Evolutionary conservation across 2,329 filamentous ascomycete genomes (phyloP), one percentile per base, ranked within the genome.

Genomic region (Calonectria naviculata): DNA sequence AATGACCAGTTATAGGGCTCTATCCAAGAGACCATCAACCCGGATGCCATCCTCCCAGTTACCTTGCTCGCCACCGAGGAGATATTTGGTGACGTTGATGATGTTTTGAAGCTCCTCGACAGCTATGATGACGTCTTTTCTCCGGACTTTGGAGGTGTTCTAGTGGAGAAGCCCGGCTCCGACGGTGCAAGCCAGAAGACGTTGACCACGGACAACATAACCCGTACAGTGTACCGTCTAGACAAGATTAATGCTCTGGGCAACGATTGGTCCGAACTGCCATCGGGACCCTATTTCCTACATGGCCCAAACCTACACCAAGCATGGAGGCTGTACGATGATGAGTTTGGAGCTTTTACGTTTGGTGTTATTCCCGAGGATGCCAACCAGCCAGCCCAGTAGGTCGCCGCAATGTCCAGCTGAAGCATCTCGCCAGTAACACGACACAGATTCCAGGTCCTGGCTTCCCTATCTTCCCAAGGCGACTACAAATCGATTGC

Each of bases 201-300:
- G 13, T 36, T 52, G 4, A 49, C 67, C 28, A 29, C 6, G 9
- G 61, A 28, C 8, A 21, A 17, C 15, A 21, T 41, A 4, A n/a
- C 56, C 36, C 72, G 49, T 34, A 61, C 71, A 10, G 28, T 78
- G 42, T 78, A 81, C 28, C 76, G 78, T 13, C 65, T 78, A n/a
- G 71, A 71, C 9, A 52, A 69, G 31, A 60, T 75, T 21, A 68
- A 65, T 24, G 70, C 73, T 5, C 15, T 79, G 0, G 68, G 68
- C 17, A 68, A 71, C 4, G 67, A 73, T 15, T 71, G 82, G 36
- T 71, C 74, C 0, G 68, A 79, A 9, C 67, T 85, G 26, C 82
- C 84, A 0, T 84, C 84, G 1, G 84, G 84, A 0, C 84, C 84
- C 3, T 85, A 85, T 66, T 84, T 85, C 28, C 74, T 85, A 1